These are phyloP conservation scores for Pseudonectria buxi DNA, from an alignment of 2,329 filamentous ascomycete species.

Conservation along the genomic window DNA sequence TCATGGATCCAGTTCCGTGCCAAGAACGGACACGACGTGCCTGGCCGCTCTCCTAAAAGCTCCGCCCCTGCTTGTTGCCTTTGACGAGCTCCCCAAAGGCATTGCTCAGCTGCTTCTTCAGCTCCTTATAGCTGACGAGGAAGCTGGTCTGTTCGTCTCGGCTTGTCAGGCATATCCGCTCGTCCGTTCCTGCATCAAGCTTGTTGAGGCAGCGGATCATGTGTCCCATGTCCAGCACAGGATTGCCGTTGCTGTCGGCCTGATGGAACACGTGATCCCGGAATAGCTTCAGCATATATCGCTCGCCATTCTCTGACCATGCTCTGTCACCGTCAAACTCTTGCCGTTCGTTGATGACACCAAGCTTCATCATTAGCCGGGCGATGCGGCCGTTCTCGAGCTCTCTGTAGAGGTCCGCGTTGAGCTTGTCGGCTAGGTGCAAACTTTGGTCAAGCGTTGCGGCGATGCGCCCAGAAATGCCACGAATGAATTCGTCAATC, in stretches of 20 bases:
- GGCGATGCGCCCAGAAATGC: slow-evolving; percentile 72
- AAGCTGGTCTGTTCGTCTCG: slow-evolving; percentile 87
- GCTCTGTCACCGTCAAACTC: slow-evolving; percentile 70
- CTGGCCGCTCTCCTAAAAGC: slow-evolving; percentile 25
- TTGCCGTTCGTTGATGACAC: slow-evolving; percentile 80
- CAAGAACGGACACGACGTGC: not conserved
- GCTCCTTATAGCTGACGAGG: slow-evolving; percentile 81
- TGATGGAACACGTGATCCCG: slow-evolving; percentile 97
- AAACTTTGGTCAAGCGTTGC: slow-evolving; percentile 69
- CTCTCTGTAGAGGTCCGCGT: slow-evolving; percentile 66
- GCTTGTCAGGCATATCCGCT: slow-evolving; percentile 78
- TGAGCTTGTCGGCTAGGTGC: slow-evolving; percentile 71
- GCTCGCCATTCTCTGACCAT: slow-evolving; percentile 90
- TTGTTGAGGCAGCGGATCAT: slow-evolving; percentile 85
- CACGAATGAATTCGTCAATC: slow-evolving; percentile 71
- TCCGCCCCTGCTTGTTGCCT: slow-evolving; percentile 30
- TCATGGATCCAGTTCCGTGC: not conserved
- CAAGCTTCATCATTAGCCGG: slow-evolving; percentile 74
- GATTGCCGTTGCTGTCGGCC: slow-evolving; percentile 76
- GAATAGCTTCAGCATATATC: slow-evolving; percentile 91
- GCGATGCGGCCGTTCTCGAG: slow-evolving; percentile 85
- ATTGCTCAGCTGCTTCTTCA: slow-evolving; percentile 59
- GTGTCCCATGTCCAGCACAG: slow-evolving; percentile 80
- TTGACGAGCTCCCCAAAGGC: slow-evolving; percentile 55
- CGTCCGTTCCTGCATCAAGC: slow-evolving; percentile 81